phyloP scores from a whole-genome alignment of 768 basidiomycete species.

The Lanmaoa rubissima region DNA sequence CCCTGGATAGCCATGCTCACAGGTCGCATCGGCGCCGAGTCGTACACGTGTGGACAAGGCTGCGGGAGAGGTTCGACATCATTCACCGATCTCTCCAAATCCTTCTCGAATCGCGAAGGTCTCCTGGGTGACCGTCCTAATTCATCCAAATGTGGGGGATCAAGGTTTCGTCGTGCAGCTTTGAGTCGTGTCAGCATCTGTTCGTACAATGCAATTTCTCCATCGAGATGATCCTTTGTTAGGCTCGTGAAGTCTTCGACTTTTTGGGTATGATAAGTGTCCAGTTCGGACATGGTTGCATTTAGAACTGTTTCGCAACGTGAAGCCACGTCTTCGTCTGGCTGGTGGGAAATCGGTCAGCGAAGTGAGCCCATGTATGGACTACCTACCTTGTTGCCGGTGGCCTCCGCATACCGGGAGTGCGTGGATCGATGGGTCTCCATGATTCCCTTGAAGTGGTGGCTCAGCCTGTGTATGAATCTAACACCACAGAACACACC shows the following conservation, averaged over 20 bases:
- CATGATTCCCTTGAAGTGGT: constrained; percentile 51
- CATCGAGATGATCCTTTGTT: constrained; percentile 69
- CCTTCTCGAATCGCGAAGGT: constrained; percentile 75
- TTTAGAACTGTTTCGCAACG: constrained; percentile 89
- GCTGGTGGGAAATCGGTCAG: constrained; percentile 34
- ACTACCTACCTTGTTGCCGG: constrained; percentile 27
- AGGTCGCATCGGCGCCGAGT: constrained; percentile 70
- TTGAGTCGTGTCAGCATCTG: constrained; percentile 62
- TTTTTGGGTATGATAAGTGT: constrained; percentile 74
- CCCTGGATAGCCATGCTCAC: constrained; percentile 74
- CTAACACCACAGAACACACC: constrained; percentile 34
- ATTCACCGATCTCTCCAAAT: constrained; percentile 56
- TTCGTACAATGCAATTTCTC: constrained; percentile 74
- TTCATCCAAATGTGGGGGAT: constrained; percentile 45
- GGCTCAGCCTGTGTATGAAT: neutral
- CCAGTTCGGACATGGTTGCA: constrained; percentile 86
- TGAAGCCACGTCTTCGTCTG: constrained; percentile 61
- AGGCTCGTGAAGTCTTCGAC: constrained; percentile 61
- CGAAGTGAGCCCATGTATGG: neutral
- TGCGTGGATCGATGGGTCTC: constrained; percentile 75
- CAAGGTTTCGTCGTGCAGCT: constrained; percentile 53
- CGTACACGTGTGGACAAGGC: constrained; percentile 78
- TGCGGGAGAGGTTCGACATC: constrained; percentile 51
- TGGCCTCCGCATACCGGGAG: constrained; percentile 60
- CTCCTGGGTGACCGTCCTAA: constrained; percentile 52